These are phyloP conservation scores for Leccinum subtestaceum DNA, from an alignment of 768 basidiomycete genomes.

Conservation along the genomic window DNA sequence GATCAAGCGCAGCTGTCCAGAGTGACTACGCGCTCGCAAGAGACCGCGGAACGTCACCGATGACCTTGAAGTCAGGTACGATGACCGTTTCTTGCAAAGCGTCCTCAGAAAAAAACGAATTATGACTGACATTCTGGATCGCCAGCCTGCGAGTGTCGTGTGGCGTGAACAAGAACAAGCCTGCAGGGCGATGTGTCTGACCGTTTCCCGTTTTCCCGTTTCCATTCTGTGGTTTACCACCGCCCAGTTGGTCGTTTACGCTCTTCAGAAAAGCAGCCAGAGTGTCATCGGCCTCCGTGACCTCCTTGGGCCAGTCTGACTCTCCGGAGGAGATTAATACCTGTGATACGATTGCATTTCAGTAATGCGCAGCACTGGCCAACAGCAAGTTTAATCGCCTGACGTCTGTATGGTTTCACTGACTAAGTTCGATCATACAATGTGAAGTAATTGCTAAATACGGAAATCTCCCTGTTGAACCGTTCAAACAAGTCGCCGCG, in stretches of 20 bases:
- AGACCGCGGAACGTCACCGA: conserved; percentile 67
- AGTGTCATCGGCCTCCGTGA: conserved; percentile 66
- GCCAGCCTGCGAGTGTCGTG: conserved; percentile 56
- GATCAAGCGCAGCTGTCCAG: conserved; percentile 63
- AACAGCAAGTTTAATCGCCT: conserved; percentile 41
- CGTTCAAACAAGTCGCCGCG: too few relatives aligned
- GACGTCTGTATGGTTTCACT: conserved; percentile 79
- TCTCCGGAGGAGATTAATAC: conserved; percentile 88
- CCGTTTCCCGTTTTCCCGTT: conserved; percentile 2
- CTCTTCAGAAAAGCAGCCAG: conserved; percentile 59
- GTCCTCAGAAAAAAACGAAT: conserved; percentile 60
- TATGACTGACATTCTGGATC: conserved; percentile 83
- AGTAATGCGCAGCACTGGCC: not conserved
- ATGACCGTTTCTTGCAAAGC: conserved; percentile 72
- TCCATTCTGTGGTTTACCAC: conserved; percentile 13
- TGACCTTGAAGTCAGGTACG: conserved; percentile 87
- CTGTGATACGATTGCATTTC: conserved; percentile 35
- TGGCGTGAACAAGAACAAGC: conserved; percentile 53
- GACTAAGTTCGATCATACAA: conserved; percentile 28
- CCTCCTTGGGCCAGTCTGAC: conserved; percentile 82
- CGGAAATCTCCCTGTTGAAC: too few relatives aligned
- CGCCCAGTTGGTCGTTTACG: conserved; percentile 17
- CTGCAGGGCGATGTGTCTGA: conserved; percentile 31
- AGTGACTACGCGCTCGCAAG: conserved; percentile 64
- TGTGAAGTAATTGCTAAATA: too few relatives aligned